These are phyloP conservation scores for Leccinellum albellum DNA, from an alignment of 768 basidiomycete genomes.

Conservation along the genomic window DNA sequence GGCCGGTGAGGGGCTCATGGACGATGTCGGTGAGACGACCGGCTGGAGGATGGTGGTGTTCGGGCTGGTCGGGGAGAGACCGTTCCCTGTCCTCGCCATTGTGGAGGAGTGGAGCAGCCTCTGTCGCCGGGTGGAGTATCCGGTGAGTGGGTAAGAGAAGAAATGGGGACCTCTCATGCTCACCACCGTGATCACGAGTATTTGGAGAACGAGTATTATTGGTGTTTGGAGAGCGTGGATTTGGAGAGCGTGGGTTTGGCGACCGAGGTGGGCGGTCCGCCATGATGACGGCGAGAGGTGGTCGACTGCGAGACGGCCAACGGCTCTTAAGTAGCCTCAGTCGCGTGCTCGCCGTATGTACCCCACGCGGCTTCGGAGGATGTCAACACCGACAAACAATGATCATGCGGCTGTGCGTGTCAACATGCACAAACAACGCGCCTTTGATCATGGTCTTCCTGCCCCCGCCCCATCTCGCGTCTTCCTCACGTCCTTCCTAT, in stretches of 20 bases:
- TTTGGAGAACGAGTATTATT: constrained; percentile 34
- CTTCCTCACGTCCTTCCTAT: constrained; percentile 59
- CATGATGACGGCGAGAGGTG: constrained; percentile 40
- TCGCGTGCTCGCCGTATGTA: constrained; percentile 28
- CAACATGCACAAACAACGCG: not conserved
- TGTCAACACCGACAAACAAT: constrained; percentile 15
- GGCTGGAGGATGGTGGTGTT: constrained; percentile 29
- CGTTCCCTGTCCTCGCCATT: constrained; percentile 42
- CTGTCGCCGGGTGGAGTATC: constrained; percentile 33
- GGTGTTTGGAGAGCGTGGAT: constrained; percentile 42
- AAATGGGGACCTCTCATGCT: not conserved
- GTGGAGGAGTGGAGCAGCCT: constrained; percentile 61
- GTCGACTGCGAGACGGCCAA: not conserved
- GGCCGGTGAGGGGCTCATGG: constrained; percentile 75
- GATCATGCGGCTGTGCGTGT: no score
- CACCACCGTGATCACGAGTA: constrained; percentile 63
- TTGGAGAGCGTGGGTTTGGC: constrained; percentile 43
- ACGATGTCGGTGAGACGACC: constrained; percentile 48
- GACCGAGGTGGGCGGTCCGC: constrained; percentile 52
- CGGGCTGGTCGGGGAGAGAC: constrained; percentile 33
- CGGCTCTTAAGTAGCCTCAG: constrained; percentile 27
- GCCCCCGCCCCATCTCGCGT: constrained; percentile 65
- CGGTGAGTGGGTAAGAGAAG: constrained; percentile 2
- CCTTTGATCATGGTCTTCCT: constrained; percentile 54
- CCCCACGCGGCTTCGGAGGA: constrained; percentile 25